These are phyloP conservation scores for Calocera viscosa DNA, from an alignment of 768 basidiomycete species.

Conservation along the genomic window DNA sequence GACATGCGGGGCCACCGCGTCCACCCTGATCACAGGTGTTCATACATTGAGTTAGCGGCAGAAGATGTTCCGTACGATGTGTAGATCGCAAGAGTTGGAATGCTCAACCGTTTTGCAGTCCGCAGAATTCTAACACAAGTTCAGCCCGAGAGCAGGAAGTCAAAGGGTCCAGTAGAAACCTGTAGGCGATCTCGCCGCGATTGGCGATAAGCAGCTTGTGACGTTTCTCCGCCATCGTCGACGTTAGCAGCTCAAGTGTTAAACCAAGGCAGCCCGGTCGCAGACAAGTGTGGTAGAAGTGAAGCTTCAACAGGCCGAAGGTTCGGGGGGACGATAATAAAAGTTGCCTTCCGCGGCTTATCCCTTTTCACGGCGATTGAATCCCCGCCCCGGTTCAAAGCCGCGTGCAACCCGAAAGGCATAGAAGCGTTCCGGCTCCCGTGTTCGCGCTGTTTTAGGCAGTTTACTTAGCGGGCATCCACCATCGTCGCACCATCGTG, in stretches of 20 bases:
- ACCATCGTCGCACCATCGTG: too few relatives aligned
- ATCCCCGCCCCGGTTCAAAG: slow-evolving; percentile 25
- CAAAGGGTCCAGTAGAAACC: not conserved
- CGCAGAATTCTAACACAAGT: slow-evolving; percentile 39
- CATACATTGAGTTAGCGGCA: not conserved
- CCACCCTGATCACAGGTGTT: slow-evolving; percentile 18
- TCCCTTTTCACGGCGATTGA: slow-evolving; percentile 38
- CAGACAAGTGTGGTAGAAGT: too few relatives aligned
- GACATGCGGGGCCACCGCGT: slow-evolving; percentile 48
- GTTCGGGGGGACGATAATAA: not conserved
- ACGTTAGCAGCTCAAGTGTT: not conserved
- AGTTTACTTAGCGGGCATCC: too few relatives aligned
- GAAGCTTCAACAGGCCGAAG: not conserved
- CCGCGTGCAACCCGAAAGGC: not conserved
- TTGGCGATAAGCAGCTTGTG: slow-evolving; percentile 45
- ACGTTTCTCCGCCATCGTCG: not conserved
- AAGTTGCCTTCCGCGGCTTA: not conserved
- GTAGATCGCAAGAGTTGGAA: slow-evolving; percentile 48
- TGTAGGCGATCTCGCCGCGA: slow-evolving; percentile 52
- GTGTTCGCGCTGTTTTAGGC: too few relatives aligned
- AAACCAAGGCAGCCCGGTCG: too few relatives aligned
- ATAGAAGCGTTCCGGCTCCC: not conserved
- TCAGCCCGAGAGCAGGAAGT: not conserved
- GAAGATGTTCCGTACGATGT: slow-evolving; percentile 28
- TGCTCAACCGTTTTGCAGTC: slow-evolving; percentile 40